Base-by-base conservation (phyloP, 345 rosid species). In the Aurinia saxatilis region DNA sequence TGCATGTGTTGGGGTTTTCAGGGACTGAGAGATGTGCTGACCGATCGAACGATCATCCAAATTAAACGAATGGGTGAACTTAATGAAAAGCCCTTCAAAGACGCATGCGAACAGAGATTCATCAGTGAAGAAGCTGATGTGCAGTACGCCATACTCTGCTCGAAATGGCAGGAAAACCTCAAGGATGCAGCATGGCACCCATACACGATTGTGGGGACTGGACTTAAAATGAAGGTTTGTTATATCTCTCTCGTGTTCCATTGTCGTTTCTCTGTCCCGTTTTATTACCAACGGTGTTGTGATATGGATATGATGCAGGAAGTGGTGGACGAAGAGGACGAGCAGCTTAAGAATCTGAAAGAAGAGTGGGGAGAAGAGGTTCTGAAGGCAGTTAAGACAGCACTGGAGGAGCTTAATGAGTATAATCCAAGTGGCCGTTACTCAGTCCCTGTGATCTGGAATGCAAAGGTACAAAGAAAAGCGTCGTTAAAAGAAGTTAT, bases 401-500 rank as follows among this genome's bases (percentile, higher is more conserved):
- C 96, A 27, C 62, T 84, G 11, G 83, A 83, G 63, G 98, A 91
- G 68, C 18, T 91, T 13, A 83, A 82, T 9, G 98, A 84, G 71
- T 80, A 68, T 50, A 86, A 88, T 65, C 79, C 85, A 13, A 91
- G 98, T 23, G 96, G 96, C 5, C 61, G 91, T 13, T 88, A 91
- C 58, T 60, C 69, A 11, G 51, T 75, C 45, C 58, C 80, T 0
- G 88, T 71, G 74, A 80, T 88, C 46, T 91, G 96, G 96, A 80
- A 83, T 47, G 62, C 38, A 46, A 91, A 84, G 62, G 83, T 75
- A 48, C 63, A 66, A 14, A 77, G 96, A 61, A 91, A 84, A 77
- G 96, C 95, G 51, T 81, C 96, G 2, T 61, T 88, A 52, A 91
- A 91, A 67, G 96, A 91, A 78, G 98, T 81, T 35, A 72, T 91